A percentile compares a stretch with the other conserved stretches of the same genome.
Evolutionary conservation across 2,329 filamentous ascomycete genomes (phyloP).

Genomic region (Periconia sp.): DNA sequence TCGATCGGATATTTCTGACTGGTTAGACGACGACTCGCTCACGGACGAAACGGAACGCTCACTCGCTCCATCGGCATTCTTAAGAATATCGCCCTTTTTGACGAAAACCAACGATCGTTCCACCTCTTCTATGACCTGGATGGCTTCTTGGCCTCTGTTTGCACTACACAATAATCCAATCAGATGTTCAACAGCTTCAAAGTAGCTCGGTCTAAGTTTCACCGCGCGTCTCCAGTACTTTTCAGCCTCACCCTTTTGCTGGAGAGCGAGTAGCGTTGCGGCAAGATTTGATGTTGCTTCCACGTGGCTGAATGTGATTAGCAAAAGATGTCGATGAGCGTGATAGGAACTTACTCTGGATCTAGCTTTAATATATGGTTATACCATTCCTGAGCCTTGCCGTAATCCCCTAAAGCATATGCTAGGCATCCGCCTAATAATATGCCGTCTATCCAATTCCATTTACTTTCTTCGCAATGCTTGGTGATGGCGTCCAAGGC

Average conservation of each 20-base stretch:
- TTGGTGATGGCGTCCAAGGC: slow-evolving; percentile 41
- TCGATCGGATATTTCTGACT: slow-evolving; percentile 59
- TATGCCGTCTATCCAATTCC: slow-evolving; percentile 85
- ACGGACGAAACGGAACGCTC: slow-evolving; percentile 63
- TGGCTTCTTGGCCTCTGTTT: slow-evolving; percentile 79
- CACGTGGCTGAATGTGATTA: slow-evolving; percentile 65
- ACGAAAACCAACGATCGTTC: slow-evolving; percentile 67
- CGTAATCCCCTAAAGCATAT: slow-evolving; percentile 84
- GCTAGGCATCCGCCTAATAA: slow-evolving; percentile 87
- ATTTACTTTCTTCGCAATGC: slow-evolving; percentile 44
- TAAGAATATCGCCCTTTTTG: slow-evolving; percentile 51
- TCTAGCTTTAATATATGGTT: slow-evolving; percentile 65
- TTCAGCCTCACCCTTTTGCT: slow-evolving; percentile 81
- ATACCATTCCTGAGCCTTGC: slow-evolving; percentile 75
- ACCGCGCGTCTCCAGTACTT: slow-evolving; percentile 84
- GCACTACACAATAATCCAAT: slow-evolving; percentile 82
- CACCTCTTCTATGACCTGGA: slow-evolving; percentile 83
- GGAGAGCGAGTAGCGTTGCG: slow-evolving; percentile 81
- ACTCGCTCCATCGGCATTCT: slow-evolving; percentile 57
- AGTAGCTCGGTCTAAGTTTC: slow-evolving; percentile 78
- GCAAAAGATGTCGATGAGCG: slow-evolving; percentile 9
- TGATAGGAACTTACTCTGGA: slow-evolving; percentile 47
- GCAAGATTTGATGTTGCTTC: slow-evolving; percentile 94
- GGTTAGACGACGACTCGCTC: slow-evolving; percentile 56
- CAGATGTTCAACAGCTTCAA: slow-evolving; percentile 93